Base-by-base conservation (phyloP, 1,284 basidiomycete species). In the Microbotryum lychnidis-dioicae region DNA sequence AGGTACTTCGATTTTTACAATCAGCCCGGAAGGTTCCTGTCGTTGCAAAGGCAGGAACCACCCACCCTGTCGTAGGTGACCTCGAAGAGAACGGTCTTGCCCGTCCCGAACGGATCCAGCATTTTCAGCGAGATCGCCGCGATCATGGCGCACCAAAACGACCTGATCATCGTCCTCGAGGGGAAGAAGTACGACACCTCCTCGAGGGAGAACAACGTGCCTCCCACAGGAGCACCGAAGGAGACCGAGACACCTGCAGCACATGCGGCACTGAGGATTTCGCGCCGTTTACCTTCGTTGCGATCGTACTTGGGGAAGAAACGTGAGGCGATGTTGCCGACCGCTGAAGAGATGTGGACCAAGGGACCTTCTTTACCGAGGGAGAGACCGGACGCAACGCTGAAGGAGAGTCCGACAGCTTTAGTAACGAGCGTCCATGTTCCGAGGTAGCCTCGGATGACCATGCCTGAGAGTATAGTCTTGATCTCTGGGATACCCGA, bases 401-500 rank as follows among this genome's bases (percentile, higher is more conserved):
- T 89, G 5, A 98, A 79, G 1, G 93, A 85, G 60, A 98, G 76
- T 6, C 93, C 94, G 45, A 94, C 80, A 16, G 86, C 81, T 75
- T 98, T 98, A n/a, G 89, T 91, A 71, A 91, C 61, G 2, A 69
- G 77, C 0, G 89, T 91, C 67, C 91, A 86, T 49, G 81, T 85
- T 33, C 94, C 94, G 47, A 98, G 85, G 74, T 96, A 98, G 23
- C 94, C 94, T 71, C 96, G 91, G 64, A 98, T 97, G 21, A 97
- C 93, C 71, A 97, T 97, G 21, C 90, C 91, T 56, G 89, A 92
- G 46, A 98, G 80, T 61, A 97, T 96, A 1, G 91, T 93, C 77
- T 97, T 98, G 75, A 97, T 87, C 75, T 97, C 94, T 0, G 93
- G 92, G 61, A 97, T 94, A 65, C 94, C 94, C 71, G 89, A 91